Percentiles rank a stretch among this genome's conserved stretches.
These are phyloP conservation scores for Kuraishia ogatae DNA, from an alignment of 805 yeast species.

Conservation along the genomic window DNA sequence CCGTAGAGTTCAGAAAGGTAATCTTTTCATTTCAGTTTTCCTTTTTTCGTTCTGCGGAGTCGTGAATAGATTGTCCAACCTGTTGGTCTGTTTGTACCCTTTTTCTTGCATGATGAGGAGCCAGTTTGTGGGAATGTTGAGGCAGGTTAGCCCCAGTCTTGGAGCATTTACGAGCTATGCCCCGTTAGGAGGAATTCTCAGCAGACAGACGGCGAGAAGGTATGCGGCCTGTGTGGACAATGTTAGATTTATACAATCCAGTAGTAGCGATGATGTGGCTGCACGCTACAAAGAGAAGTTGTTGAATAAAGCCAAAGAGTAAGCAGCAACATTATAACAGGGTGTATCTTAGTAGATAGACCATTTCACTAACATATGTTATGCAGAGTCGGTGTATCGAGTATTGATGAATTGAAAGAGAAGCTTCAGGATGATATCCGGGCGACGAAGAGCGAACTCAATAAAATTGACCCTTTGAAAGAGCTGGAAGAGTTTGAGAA, in stretches of 20 bases:
- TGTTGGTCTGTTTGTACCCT: no score
- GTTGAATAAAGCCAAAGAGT: constrained; percentile 23
- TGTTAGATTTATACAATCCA: constrained; percentile 11
- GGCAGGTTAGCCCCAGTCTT: neutral
- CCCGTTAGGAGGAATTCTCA: neutral
- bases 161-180: neutral
- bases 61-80: no score
- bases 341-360: neutral
- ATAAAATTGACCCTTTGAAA: constrained; percentile 58
- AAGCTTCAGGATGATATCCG: constrained; percentile 56
- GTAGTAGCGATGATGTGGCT: constrained; percentile 22
- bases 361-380: neutral
- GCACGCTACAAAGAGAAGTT: constrained; percentile 32
- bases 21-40: no score
- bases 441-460: constrained; percentile 43
- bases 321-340: neutral
- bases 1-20: no score
- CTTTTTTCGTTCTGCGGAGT: no score
- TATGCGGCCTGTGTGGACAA: constrained; percentile 15
- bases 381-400: constrained; percentile 27
- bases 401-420: constrained; percentile 52
- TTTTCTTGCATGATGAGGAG: no score
- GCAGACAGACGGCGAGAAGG: constrained; percentile 3
- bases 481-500: constrained; percentile 48
- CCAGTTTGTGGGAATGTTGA: neutral